Evolutionary conservation across 768 basidiomycete species (phyloP).

Genomic region (Leccinum fibrillosum): DNA sequence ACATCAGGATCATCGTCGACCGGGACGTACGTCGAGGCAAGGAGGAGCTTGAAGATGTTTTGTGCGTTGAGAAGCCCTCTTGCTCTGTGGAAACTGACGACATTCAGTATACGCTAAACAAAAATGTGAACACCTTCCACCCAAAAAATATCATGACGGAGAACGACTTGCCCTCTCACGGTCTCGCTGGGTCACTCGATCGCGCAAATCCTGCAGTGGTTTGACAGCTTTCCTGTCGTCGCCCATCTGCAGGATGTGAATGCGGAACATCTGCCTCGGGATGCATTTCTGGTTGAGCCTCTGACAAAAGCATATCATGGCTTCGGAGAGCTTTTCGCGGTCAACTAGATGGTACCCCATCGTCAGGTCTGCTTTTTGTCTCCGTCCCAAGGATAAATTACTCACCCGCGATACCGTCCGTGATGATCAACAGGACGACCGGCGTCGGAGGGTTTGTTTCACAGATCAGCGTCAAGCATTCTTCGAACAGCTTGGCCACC

Average conservation of each 20-base stretch:
- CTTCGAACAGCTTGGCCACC: not conserved
- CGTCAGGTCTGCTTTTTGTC: not conserved
- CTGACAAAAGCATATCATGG: not conserved
- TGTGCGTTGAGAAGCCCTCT: not conserved
- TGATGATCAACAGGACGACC: not conserved
- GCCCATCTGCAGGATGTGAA: not conserved
- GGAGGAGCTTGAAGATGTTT: not conserved
- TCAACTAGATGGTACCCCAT: not conserved
- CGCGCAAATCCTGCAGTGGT: not conserved
- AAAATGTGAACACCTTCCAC: not conserved
- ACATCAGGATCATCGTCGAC: not conserved
- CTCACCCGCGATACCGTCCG: not conserved
- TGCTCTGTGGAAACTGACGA: not conserved
- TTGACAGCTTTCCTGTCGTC: not conserved
- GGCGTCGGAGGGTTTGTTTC: not conserved
- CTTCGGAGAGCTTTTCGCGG: not conserved
- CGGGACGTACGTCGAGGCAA: not conserved
- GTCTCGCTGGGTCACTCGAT: not conserved
- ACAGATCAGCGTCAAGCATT: not conserved
- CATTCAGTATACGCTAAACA: not conserved
- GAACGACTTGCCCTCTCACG: not conserved
- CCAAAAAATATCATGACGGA: not conserved
- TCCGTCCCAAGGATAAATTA: not conserved
- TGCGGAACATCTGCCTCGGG: not conserved
- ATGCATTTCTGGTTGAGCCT: not conserved